Evolutionary conservation across 2,329 filamentous ascomycete genomes (phyloP).

Genomic region (Bipolaris zeicola): DNA sequence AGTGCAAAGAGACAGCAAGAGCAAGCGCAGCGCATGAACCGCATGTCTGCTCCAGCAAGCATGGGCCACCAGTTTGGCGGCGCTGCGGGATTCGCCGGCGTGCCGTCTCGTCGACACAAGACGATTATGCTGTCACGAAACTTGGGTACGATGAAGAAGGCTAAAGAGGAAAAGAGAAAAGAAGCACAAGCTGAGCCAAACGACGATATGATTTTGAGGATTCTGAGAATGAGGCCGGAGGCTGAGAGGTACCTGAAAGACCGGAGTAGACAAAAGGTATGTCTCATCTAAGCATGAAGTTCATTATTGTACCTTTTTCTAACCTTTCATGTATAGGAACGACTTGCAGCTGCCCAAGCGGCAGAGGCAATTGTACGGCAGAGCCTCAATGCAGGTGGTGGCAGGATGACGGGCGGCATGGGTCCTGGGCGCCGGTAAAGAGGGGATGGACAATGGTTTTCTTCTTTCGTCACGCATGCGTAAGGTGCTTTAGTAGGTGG

Average conservation of each 20-base stretch:
- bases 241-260: constrained; percentile 87
- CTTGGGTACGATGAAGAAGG: constrained; percentile 92
- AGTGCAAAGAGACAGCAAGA: constrained; percentile 79
- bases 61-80: constrained; percentile 59
- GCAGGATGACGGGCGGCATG: constrained; percentile 56
- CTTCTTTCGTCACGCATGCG: not conserved
- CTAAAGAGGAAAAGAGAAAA: constrained; percentile 93
- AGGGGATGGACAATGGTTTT: not conserved
- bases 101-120: constrained; percentile 58
- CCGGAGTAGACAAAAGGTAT: constrained; percentile 79
- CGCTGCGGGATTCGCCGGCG: constrained; percentile 65
- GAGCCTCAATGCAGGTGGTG: constrained; percentile 70
- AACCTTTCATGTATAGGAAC: constrained; percentile 57
- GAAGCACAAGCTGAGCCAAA: constrained; percentile 95
- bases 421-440: constrained; percentile 10
- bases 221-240: constrained; percentile 92
- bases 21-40: constrained; percentile 60
- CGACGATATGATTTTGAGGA: constrained; percentile 97
- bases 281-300: not conserved
- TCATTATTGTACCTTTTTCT: not conserved
- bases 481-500: not conserved
- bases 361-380: constrained; percentile 94
- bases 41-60: constrained; percentile 69
- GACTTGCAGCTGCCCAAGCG: constrained; percentile 85
- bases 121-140: constrained; percentile 92